phyloP scores from a whole-genome alignment of 352 stramenopile genomes.

The Pythium chondricola region DNA sequence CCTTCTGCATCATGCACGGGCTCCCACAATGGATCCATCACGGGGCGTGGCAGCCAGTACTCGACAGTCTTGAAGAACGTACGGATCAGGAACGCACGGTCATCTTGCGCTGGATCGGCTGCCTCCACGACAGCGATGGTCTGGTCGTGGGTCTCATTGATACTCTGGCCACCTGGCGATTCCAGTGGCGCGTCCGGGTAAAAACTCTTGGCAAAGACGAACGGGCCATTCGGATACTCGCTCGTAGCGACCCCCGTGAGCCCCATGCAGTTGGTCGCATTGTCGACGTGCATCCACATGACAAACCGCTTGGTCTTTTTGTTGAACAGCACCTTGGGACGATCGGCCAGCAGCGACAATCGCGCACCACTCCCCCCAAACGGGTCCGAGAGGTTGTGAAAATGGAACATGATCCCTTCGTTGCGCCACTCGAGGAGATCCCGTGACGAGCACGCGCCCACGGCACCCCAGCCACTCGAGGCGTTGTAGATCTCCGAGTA shows the following conservation, averaged over 20 bases:
- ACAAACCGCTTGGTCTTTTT: constrained; percentile 82
- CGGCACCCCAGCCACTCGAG: constrained; percentile 43
- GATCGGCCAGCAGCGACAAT: constrained; percentile 56
- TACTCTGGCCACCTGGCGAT: constrained; percentile 55
- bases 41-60: constrained; percentile 90
- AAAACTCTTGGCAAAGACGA: constrained; percentile 84
- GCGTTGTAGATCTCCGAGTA: constrained; percentile 63
- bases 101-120: constrained; percentile 13
- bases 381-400: constrained; percentile 91
- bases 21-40: constrained; percentile 97
- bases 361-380: constrained; percentile 30
- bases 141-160: constrained; percentile 95
- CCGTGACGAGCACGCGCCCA: constrained; percentile 90
- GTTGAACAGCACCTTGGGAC: constrained; percentile 92
- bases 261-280: constrained; percentile 77
- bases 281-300: constrained; percentile 97
- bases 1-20: constrained; percentile 82
- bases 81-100: constrained; percentile 84
- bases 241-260: constrained; percentile 88
- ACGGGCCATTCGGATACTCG: constrained; percentile 89
- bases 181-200: constrained; percentile 90
- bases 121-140: constrained; percentile 56
- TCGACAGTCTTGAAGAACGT: constrained; percentile 95
- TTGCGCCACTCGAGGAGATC: constrained; percentile 92
- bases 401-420: constrained; percentile 94